Evolutionary conservation across 2,329 filamentous ascomycete species (phyloP).

Genomic region (Xylaria polymorpha): DNA sequence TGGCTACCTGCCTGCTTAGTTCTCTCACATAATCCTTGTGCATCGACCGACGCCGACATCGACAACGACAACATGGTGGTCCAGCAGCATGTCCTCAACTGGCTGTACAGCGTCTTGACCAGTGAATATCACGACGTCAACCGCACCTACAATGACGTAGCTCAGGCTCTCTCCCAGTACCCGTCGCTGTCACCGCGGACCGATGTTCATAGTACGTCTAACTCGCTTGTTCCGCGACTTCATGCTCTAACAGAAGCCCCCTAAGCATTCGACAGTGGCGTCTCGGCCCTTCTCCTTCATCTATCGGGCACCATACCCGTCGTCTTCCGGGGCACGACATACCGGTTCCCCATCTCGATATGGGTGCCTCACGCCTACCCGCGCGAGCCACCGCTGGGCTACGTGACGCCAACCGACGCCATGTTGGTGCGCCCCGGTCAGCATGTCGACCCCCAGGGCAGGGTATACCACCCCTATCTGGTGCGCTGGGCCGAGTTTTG

Average conservation of each 20-base stretch:
- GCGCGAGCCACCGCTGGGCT: constrained; percentile 83
- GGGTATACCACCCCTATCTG: constrained; percentile 95
- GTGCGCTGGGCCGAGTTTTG: constrained; percentile 89
- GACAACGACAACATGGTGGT: constrained; percentile 69
- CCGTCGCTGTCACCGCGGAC: constrained; percentile 85
- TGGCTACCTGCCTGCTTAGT: constrained; percentile 34
- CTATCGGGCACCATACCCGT: constrained; percentile 92
- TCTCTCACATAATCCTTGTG: background rate
- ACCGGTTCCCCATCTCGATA: constrained; percentile 90
- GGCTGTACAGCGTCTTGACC: constrained; percentile 91
- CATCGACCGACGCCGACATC: constrained; percentile 17
- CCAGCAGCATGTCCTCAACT: constrained; percentile 90
- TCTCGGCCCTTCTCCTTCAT: constrained; percentile 85
- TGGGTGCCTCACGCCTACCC: constrained; percentile 96
- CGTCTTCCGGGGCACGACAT: constrained; percentile 85
- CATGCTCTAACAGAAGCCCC: constrained; percentile 15
- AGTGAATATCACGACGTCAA: constrained; percentile 94
- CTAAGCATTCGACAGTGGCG: constrained; percentile 87
- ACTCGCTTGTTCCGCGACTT: background rate
- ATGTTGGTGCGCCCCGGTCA: constrained; percentile 94
- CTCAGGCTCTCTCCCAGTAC: constrained; percentile 81
- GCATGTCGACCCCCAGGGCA: constrained; percentile 92
- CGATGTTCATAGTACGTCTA: constrained; percentile 86
- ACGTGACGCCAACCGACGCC: constrained; percentile 86
- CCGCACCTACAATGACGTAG: constrained; percentile 91